Evolutionary conservation across 2,329 filamentous ascomycete species (phyloP), one percentile per base, ranked within the genome.

Genomic region (Aureobasidium sp.): DNA sequence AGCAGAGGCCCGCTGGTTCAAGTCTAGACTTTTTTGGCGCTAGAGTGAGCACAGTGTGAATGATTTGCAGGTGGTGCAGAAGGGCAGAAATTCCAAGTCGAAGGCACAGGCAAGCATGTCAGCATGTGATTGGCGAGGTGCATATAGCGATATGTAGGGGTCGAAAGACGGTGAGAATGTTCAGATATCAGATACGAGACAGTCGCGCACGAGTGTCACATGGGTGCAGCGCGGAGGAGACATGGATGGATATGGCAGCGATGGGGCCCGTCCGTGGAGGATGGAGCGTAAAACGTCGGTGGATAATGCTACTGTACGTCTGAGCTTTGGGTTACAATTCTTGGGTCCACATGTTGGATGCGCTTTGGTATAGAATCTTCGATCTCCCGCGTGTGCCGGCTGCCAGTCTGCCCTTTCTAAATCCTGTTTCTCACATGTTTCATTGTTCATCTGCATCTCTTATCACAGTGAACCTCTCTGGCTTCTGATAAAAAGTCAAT

Each of bases 1-100:
- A 60, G 57, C 57, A 32, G 46, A 23, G 26, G 46, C 8, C 46
- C 46, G 57, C 36, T 41, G 26, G 41, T 59, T 36, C 17, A 50
- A 60, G 57, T 50, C 57, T 60, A 57, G 53, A 57, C 52, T 56
- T 44, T 57, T 57, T 34, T 15, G 10, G 29, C 53, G 53, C 53
- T 57, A 57, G 41, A 57, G 53, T 20, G 13, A 17, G n/a, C 20
- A 26, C 36, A 41, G 8, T 34, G 57, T 46, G 57, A 57, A 57
- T 46, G 53, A 57, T 57, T 57, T 44, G 27, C 53, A 46, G n/a
- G 13, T 57, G 53, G 41, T 57, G 53, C 53, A 57, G 37, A 41
- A 10, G n/a, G 23, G 29, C 53, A 36, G 41, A n/a, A 57, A 46
- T 46, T 32, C 10, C 23, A 10, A 23, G 37, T 44, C 15, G 27